Percentiles rank a stretch among this genome's conserved stretches.
Evolutionary conservation across 768 basidiomycete species (phyloP).

Genomic region (Suillus sp.): DNA sequence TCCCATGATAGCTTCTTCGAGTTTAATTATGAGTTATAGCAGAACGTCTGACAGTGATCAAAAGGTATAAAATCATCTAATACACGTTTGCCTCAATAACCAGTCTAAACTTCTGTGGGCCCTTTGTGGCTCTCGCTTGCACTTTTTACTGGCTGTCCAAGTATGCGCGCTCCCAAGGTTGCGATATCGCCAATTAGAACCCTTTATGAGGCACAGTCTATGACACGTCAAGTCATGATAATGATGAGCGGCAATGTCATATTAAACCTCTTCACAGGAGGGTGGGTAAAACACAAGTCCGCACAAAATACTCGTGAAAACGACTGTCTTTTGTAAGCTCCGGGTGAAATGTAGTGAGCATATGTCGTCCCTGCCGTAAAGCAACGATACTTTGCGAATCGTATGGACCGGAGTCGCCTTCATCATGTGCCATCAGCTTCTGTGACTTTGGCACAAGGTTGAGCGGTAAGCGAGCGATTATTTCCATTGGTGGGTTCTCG

Average conservation of each 20-base stretch:
- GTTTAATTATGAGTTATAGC: background rate
- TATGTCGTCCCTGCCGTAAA: constrained; percentile 77
- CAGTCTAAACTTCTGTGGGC: background rate
- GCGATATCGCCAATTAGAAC: background rate
- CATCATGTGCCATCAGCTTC: constrained; percentile 39
- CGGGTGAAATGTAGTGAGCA: constrained; percentile 93
- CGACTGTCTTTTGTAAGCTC: constrained; percentile 86
- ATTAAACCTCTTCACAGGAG: constrained; percentile 15
- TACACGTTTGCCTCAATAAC: background rate
- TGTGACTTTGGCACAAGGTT: constrained; percentile 46
- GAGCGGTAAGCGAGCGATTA: constrained; percentile 70
- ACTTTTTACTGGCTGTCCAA: background rate
- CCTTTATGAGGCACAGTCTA: background rate
- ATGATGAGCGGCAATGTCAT: background rate
- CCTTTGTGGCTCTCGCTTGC: background rate
- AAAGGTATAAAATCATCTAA: background rate
- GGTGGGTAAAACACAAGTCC: constrained; percentile 60
- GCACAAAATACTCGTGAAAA: constrained; percentile 91
- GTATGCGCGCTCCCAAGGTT: background rate
- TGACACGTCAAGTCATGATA: background rate
- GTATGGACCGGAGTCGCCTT: constrained; percentile 46
- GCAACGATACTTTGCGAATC: constrained; percentile 79
- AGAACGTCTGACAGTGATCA: background rate
- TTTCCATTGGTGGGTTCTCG: constrained; percentile 59
- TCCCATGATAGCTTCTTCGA: background rate